Evolutionary conservation across 768 basidiomycete genomes (phyloP), one percentile per base, ranked within the genome.

Genomic region (Mycena vitilis): DNA sequence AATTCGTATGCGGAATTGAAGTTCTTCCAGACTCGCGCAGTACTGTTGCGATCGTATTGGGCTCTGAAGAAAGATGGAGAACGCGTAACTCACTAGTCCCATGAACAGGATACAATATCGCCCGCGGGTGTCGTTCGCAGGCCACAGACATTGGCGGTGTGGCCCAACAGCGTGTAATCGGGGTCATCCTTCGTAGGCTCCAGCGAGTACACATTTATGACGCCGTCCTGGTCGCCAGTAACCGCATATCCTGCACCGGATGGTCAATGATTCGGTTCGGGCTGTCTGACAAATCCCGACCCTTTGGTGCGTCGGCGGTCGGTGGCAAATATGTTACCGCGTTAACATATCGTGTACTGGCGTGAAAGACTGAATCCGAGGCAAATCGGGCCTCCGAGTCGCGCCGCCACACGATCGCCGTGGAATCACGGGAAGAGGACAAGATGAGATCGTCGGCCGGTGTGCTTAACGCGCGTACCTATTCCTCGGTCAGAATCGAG

Each of bases 21-120:
- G 74, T 92, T 84, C 78, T 89, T 90, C 95, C 96, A 98, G 2
- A 99, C 92, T 80, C 95, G 95, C 42, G 95, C 97, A 2, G 97
- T 95, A 77, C 96, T 98, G 75, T 37, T 20, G 55, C 37, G 13
- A 59, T 23, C 53, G 44, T 49, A 42, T 69, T 57, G 58, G 54
- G 42, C 20, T 20, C 47, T 25, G 18, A 18, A 55, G 22, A 36
- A 22, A 51, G 54, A 44, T 6, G 22, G 45, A 63, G 60, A 22
- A 52, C 48, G 62, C 44, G 58, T 53, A 13, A 80, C 88, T 79
- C 74, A 97, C 97, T 87, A 93, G 81, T 99, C 98, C 98, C 98
- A 99, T 49, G 95, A 97, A 22, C 98, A 98, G 10, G 95, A 96
- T 65, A 98, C 89, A 68, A 99, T 91, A 57, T 87, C 84, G 18